Evolutionary conservation across 2,329 filamentous ascomycete genomes (phyloP).

Genomic region (Neonectria magnoliae): DNA sequence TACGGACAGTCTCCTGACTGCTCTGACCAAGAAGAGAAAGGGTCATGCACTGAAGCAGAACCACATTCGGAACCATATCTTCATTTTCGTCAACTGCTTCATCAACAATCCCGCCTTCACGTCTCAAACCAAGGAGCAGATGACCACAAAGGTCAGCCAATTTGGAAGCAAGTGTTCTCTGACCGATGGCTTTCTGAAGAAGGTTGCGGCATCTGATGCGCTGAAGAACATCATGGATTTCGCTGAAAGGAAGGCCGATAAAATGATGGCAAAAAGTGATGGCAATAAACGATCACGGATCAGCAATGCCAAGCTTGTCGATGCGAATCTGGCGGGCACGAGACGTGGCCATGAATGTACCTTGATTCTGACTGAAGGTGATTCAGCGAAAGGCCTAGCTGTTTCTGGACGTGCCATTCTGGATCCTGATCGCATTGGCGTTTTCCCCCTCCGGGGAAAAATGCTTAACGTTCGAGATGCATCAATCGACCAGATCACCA

Average conservation of each 20-base stretch:
- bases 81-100: constrained; percentile 93
- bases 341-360: constrained; percentile 91
- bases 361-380: constrained; percentile 96
- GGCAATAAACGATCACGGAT: constrained; percentile 91
- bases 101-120: constrained; percentile 96
- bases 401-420: constrained; percentile 95
- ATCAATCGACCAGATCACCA: constrained; percentile 92
- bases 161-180: constrained; percentile 92
- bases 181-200: constrained; percentile 88
- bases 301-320: constrained; percentile 96
- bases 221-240: constrained; percentile 95
- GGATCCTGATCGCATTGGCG: constrained; percentile 92
- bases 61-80: constrained; percentile 96
- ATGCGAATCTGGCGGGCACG: constrained; percentile 96
- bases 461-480: constrained; percentile 97
- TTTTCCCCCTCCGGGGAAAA: constrained; percentile 97
- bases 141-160: constrained; percentile 87
- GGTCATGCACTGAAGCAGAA: constrained; percentile 87
- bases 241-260: constrained; percentile 94
- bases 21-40: constrained; percentile 93
- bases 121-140: constrained; percentile 97
- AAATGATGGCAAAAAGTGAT: constrained; percentile 93
- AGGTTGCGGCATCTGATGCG: constrained; percentile 87
- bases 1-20: constrained; percentile 80
- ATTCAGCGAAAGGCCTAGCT: constrained; percentile 93